Conservation (phyloP, 2,329 filamentous ascomycete species). For the Cercospora brassicicola region DNA sequence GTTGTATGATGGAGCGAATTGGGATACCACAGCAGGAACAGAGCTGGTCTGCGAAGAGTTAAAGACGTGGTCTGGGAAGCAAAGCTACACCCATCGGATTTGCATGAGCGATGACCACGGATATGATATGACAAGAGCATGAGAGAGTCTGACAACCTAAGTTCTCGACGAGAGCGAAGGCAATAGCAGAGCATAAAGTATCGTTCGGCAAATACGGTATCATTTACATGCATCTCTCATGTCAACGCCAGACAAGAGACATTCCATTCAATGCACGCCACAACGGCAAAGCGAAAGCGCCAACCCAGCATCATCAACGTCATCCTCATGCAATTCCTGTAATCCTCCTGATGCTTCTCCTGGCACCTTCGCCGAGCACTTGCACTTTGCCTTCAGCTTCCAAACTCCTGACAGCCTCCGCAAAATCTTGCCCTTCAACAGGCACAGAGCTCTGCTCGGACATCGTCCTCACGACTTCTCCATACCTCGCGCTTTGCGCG, state of each 20-base stretch:
- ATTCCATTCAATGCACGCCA: not conserved
- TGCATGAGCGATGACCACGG: not conserved
- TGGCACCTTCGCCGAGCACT: slow-evolving; percentile 78
- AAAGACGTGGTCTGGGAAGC: not conserved
- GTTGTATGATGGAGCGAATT: not conserved
- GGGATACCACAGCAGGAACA: not conserved
- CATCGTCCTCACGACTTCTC: slow-evolving; percentile 73
- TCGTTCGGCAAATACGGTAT: slow-evolving; percentile 8
- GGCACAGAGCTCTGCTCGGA: slow-evolving; percentile 67
- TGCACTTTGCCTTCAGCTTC: slow-evolving; percentile 84
- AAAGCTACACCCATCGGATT: not conserved
- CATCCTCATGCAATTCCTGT: slow-evolving; percentile 50
- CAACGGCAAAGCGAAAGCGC: not conserved
- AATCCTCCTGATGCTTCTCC: slow-evolving; percentile 77
- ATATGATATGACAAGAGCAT: not conserved
- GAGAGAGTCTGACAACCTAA: not conserved
- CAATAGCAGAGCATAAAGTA: not conserved
- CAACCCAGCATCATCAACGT: not conserved
- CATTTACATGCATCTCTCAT: slow-evolving; percentile 8
- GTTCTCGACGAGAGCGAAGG: not conserved
- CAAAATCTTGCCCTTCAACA: slow-evolving; percentile 78
- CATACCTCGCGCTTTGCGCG: slow-evolving; percentile 69
- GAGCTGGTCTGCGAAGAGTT: not conserved
- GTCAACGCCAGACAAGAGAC: not conserved
- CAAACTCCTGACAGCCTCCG: slow-evolving; percentile 73